Evolutionary conservation across 1,139 yeast species (phyloP), one percentile per base, ranked within the genome.

Genomic region (Yamadazyma atlantica): DNA sequence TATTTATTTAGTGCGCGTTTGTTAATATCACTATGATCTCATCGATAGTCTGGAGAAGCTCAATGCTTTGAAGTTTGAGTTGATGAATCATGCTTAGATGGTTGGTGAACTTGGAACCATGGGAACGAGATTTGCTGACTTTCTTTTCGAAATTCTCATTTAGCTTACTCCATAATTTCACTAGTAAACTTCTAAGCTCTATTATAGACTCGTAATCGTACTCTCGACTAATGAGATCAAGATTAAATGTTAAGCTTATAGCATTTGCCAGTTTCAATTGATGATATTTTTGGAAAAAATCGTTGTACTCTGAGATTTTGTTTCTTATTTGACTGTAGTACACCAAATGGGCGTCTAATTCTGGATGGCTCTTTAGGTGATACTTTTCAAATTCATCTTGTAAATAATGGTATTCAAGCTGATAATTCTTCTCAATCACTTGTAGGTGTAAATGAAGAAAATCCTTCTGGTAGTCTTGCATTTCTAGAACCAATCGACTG

Each of bases 301-400:
- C 35, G 9, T 42, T 39, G 28, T 46, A 48, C 14, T 46, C 46
- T 10, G 25, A 21, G 8, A 48, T 29, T 25, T 44, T 47, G 24
- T 28, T 27, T 12, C 36, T 27, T 6, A 48, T 45, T 26, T 44
- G 41, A 8, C 22, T 34, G 35, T 47, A 48, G 37, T 44, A 47
- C 1, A 22, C 24, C 10, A 47, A 32, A 13, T 35, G 34, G 7
- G 30, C 5, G 9, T 28, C 30, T 3, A 42, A 13, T 10, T 17
- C 26, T 1, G 52, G 52, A 7, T 29, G 26, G 8, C 37, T 38
- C 1, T 44, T 17, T 4, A 48, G 30, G 3, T 35, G 19, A 29
- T 26, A 34, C 26, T 33, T 34, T 8, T 33, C 8, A 33, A 17
- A 42, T 26, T 47, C 51, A 10, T 40, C 32, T 14, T 46, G 40